Percentiles rank a stretch among this genome's conserved stretches.
Evolutionary conservation across 306 rosid species (phyloP).

Genomic region (Rubus idaeus): DNA sequence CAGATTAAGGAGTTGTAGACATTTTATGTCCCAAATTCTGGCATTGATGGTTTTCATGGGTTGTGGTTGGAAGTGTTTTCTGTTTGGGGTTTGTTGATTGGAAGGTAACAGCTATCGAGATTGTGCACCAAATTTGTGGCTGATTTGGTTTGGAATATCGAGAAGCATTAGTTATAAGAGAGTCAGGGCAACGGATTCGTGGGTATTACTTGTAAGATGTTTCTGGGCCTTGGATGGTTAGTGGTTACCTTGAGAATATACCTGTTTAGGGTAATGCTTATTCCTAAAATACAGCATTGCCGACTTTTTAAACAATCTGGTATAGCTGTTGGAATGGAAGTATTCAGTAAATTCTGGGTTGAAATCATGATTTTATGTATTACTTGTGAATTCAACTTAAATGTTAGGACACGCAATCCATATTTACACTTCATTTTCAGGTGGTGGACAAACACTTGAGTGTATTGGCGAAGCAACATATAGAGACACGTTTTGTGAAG

Average conservation of each 20-base stretch:
- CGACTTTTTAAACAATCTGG: not conserved
- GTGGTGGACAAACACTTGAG: slow-evolving; percentile 90
- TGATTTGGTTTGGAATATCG: not conserved
- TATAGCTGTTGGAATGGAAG: not conserved
- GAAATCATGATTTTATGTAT: not conserved
- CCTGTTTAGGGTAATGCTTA: not conserved
- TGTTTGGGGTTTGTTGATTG: not conserved
- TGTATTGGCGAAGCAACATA: slow-evolving; percentile 79
- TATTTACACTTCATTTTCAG: slow-evolving; percentile 46
- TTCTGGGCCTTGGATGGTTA: not conserved
- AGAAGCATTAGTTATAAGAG: not conserved
- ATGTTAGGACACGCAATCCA: slow-evolving; percentile 24
- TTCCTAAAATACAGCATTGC: not conserved
- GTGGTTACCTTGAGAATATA: not conserved
- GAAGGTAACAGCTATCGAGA: not conserved
- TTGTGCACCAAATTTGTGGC: not conserved
- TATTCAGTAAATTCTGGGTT: not conserved
- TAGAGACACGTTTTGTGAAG: slow-evolving; percentile 85
- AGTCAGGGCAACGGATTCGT: not conserved
- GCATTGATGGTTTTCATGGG: not conserved
- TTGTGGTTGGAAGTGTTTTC: not conserved
- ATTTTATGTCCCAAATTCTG: not conserved
- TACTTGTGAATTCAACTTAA: not conserved
- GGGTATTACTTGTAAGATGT: not conserved
- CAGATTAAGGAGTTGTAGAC: not conserved